These are phyloP conservation scores for Oryza brachyantha DNA, from an alignment of 176 grass and related monocot species.

Conservation along the genomic window DNA sequence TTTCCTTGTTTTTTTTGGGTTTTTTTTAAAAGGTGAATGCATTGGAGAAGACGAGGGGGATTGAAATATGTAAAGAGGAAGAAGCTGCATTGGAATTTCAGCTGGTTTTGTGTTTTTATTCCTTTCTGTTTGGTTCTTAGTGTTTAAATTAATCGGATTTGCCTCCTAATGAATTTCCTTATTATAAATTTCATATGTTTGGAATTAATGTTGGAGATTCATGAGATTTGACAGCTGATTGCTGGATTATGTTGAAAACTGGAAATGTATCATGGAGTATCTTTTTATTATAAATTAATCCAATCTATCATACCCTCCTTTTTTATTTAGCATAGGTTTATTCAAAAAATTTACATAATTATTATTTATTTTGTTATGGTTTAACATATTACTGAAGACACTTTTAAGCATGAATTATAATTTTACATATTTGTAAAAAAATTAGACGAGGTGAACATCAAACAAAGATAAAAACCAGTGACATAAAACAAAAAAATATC, in stretches of 20 bases:
- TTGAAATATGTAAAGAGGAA: slow-evolving; percentile 28
- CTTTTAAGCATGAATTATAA: no score
- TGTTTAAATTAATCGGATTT: background rate
- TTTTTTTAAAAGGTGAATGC: background rate
- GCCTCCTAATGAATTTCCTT: background rate
- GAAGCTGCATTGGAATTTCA: slow-evolving; percentile 39
- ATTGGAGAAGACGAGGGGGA: background rate
- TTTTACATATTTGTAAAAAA: no score
- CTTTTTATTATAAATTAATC: background rate
- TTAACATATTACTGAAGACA: no score
- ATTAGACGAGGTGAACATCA: no score
- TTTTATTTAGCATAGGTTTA: no score
- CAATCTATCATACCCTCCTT: no score
- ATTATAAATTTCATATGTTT: slow-evolving; percentile 7
- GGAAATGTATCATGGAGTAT: no score
- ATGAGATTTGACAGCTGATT: background rate
- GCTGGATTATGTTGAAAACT: slow-evolving; percentile 5
- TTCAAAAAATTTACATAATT: no score
- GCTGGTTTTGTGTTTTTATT: background rate
- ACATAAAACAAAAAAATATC: no score
- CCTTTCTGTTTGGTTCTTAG: background rate
- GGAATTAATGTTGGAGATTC: background rate
- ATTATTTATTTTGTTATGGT: no score
- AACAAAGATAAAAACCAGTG: no score
- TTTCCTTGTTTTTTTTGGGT: background rate